Conservation (phyloP, 129 eudicot genomes). For the Artemisia tridentata region DNA sequence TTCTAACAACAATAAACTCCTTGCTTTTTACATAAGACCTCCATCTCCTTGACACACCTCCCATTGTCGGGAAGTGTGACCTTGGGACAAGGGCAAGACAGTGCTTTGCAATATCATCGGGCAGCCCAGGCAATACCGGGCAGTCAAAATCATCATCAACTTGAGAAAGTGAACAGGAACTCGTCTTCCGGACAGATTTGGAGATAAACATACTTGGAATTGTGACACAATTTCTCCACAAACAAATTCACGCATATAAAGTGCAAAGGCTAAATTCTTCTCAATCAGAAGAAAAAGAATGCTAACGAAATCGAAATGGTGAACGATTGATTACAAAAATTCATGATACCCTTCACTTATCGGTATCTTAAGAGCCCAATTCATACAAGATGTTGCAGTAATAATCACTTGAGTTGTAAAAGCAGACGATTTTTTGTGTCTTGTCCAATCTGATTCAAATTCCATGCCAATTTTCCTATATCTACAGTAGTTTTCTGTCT, state of each 20-base stretch:
- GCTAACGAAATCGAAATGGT: constrained; percentile 20
- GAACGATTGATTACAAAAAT: constrained; percentile 47
- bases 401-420: constrained; percentile 56
- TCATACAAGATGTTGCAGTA: constrained; percentile 53
- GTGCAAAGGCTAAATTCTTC: constrained; percentile 35
- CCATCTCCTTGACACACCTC: constrained; percentile 78
- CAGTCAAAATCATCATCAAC: constrained; percentile 37
- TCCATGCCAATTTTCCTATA: constrained; percentile 67
- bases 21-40: constrained; percentile 75
- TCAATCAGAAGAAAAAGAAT: constrained; percentile 32
- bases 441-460: constrained; percentile 63
- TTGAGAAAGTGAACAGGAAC: constrained; percentile 27
- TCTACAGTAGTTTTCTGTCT: constrained; percentile 28
- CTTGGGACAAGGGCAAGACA: constrained; percentile 98
- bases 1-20: constrained; percentile 72
- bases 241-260: constrained; percentile 50
- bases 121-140: constrained; percentile 87
- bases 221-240: constrained; percentile 38
- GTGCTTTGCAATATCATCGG: constrained; percentile 86
- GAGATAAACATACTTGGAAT: constrained; percentile 50
- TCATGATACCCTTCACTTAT: constrained; percentile 72
- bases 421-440: constrained; percentile 53
- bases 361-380: constrained; percentile 78
- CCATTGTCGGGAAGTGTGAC: constrained; percentile 68
- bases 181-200: constrained; percentile 38